Evolutionary conservation across 2,329 filamentous ascomycete species (phyloP), one percentile per base, ranked within the genome.

Genomic region (Bipolaris bicolor): DNA sequence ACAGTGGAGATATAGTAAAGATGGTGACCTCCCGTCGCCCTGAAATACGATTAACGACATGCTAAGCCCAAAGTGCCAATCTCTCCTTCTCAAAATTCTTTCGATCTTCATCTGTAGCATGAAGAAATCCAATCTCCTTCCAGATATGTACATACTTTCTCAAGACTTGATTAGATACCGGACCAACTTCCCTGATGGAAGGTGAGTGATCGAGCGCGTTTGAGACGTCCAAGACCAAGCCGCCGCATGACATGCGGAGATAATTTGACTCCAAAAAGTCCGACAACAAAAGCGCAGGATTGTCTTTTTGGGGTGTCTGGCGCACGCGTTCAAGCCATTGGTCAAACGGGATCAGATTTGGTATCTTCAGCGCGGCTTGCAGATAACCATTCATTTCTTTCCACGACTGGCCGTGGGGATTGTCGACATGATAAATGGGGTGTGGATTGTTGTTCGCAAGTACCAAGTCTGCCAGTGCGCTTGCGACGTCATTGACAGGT

Each of bases 371-470:
- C 1, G 66, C 69, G 7, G 69, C 64, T 0, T 76, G 72, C 7
- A 80, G 53, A 4, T 78, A 29, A 3, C 46, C 24, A 3, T 71
- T 70, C 69, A 79, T 77, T 1, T 76, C 65, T 7, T 55, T 55
- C 79, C 79, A 81, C 0, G 72, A 58, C 57, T 81, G 79, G 2
- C 78, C 57, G 5, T 75, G 65, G 0, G 79, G 79, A 57, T 81
- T 80, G 5, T 82, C 79, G 52, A 82, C 73, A 61, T 81, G 79
- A 55, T 81, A 82, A 29, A 81, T 65, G 2, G 72, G 67, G 41
- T 78, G 69, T 0, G 72, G 63, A 0, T 46, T 55, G 1, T 47
- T 39, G 1, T 71, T 57, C 0, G 49, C 43, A 2, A 74, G 37
- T 0, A 79, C 45, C 1, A 81, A 54, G 7, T 81, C 79, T 5